Conservation (phyloP, 208 protist species). For the Strigomonas galati region DNA sequence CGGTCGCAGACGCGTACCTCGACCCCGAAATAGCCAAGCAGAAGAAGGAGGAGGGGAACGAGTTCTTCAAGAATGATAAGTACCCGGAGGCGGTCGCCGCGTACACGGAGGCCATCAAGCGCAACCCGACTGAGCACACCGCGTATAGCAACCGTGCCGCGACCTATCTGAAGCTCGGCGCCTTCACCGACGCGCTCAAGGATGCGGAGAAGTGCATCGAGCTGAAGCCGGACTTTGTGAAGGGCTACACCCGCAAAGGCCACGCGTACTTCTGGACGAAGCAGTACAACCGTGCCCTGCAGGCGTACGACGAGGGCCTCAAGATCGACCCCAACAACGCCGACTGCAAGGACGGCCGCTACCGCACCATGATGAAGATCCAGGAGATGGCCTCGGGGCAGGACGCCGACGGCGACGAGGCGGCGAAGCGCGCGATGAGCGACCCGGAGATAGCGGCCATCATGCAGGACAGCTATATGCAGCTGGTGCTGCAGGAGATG, state of each 20-base stretch:
- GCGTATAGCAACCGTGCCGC: constrained; percentile 95
- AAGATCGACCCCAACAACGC: constrained; percentile 90
- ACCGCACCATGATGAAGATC: constrained; percentile 90
- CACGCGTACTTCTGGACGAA: constrained; percentile 93
- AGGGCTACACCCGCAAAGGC: constrained; percentile 89
- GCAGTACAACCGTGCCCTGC: constrained; percentile 95
- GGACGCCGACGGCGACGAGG: constrained; percentile 81
- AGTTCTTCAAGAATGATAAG: constrained; percentile 94
- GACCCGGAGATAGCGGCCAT: constrained; percentile 95
- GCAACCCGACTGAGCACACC: constrained; percentile 93
- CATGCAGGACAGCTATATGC: constrained; percentile 92
- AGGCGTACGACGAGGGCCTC: constrained; percentile 94
- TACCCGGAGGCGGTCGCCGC: constrained; percentile 93
- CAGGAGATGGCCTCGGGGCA: constrained; percentile 86
- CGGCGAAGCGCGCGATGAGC: constrained; percentile 83
- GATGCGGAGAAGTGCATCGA: constrained; percentile 95
- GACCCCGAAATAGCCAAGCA: constrained; percentile 83
- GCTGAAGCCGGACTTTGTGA: constrained; percentile 94
- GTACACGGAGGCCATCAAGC: constrained; percentile 93
- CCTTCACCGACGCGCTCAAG: constrained; percentile 91
- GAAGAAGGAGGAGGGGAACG: constrained; percentile 95
- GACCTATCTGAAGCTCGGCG: constrained; percentile 95
- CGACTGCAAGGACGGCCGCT: constrained; percentile 87
- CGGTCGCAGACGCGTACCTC: constrained; percentile 91
- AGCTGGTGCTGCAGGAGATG: constrained; percentile 89